Evolutionary conservation across 768 basidiomycete species (phyloP), one percentile per base, ranked within the genome.

Genomic region (Panaeolus cyanescens): DNA sequence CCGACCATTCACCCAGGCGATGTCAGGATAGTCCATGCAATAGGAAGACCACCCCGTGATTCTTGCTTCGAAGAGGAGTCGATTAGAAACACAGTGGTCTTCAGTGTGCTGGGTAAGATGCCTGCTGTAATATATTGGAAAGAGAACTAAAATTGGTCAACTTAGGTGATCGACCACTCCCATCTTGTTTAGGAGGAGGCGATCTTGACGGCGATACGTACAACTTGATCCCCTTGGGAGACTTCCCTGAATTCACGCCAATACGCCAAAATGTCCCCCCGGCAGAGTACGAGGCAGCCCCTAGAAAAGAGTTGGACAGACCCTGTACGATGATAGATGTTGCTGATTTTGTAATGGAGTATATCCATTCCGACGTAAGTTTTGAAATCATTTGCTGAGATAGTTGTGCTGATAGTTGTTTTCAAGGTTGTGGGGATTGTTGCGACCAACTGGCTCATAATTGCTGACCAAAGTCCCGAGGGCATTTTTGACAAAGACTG

Each of bases 1-100:
- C 89, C 89, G 0, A 83, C 82, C 1, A 89, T 88, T 30, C 88
- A 89, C 65, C 89, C 88, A 4, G 89, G 87, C 2, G 88, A 89
- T 64, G 81, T 87, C 12, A 86, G 84, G 67, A 68, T 86, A n/a
- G 87, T 79, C 1, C 64, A 68, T 15, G 88, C 87, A 1, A 87
- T 90, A 30, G 88, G 88, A 32, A 63, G 62, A n/a, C 88, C 88
- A 0, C 84, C 85, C 0, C 62, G 70, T 10, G 81, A 75, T 4
- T 85, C 85, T 6, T 82, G 82, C 50, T 89, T 84, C 65, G 79
- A 62, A 3, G 71, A 62, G 20, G 85, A 88, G 68, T 78, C 79
- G 4, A 71, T 87, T 10, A 67, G 75, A n/a, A 89, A 90, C 65
- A 85, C 85, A 0, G 79, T 90, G 7, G 87, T 91, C 0, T 90